Evolutionary conservation across 768 basidiomycete species (phyloP).

Genomic region (Hortiboletus flavorubellus): DNA sequence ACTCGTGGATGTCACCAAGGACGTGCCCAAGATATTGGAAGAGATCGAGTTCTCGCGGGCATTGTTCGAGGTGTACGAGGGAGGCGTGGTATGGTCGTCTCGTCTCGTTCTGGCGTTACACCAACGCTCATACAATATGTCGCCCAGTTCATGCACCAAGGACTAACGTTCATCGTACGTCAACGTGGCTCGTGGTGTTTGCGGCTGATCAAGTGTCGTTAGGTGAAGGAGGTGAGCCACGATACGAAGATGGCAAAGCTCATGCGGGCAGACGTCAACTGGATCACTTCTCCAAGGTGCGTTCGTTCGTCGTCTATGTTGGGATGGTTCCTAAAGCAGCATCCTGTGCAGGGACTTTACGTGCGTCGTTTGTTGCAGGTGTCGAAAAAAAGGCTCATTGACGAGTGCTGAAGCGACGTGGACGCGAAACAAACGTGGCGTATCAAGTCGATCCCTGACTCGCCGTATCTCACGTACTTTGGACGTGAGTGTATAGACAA

Average conservation of each 20-base stretch:
- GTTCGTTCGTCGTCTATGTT: background rate
- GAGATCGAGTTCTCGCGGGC: conserved; percentile 82
- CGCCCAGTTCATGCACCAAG: conserved; percentile 82
- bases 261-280: conserved; percentile 74
- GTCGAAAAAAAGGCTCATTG: background rate
- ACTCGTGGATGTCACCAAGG: conserved; percentile 59
- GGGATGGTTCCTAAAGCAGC: background rate
- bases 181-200: background rate
- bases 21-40: conserved; percentile 53
- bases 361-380: conserved; percentile 37
- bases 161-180: conserved; percentile 71
- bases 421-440: conserved; percentile 75
- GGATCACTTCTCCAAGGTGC: conserved; percentile 72
- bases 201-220: conserved; percentile 1
- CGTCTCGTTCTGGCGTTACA: background rate
- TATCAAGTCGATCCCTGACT: conserved; percentile 60
- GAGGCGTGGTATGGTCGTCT: conserved; percentile 61
- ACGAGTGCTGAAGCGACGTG: conserved; percentile 50
- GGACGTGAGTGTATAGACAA: conserved; percentile 51
- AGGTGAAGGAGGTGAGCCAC: conserved; percentile 81
- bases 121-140: conserved; percentile 1
- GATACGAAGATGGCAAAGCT: conserved; percentile 71
- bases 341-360: conserved; percentile 60
- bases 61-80: conserved; percentile 87
- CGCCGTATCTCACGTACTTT: conserved; percentile 59